Evolutionary conservation across 768 basidiomycete genomes (phyloP).

Genomic region (Hygrocybe coccinea): DNA sequence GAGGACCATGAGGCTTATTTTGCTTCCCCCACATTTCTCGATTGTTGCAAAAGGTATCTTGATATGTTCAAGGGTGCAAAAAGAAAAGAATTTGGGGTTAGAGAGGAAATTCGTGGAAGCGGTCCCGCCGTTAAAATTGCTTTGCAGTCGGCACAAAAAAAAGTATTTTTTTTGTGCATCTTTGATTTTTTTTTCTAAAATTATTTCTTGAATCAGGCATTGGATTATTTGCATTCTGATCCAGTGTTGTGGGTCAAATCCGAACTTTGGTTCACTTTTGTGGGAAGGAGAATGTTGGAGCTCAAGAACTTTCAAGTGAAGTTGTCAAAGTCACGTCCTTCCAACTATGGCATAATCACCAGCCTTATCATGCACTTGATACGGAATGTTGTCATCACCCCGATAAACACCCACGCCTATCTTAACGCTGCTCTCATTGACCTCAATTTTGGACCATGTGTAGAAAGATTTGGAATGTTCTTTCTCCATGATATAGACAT

Average conservation of each 20-base stretch:
- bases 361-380: not conserved
- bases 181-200: too few species aligned
- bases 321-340: too few species aligned
- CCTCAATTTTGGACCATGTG: not conserved
- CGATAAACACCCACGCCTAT: not conserved
- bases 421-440: not conserved
- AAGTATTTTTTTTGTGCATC: too few species aligned
- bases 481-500: too few species aligned
- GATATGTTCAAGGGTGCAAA: not conserved
- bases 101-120: not conserved
- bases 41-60: not conserved
- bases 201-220: too few species aligned
- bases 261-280: not conserved
- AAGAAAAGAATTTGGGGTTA: not conserved
- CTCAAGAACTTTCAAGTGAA: too few species aligned
- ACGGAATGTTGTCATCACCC: not conserved
- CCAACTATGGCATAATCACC: too few species aligned
- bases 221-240: not conserved
- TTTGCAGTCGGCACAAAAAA: too few species aligned
- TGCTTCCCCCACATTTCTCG: not conserved
- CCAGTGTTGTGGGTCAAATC: not conserved
- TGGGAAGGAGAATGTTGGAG: not conserved
- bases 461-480: not conserved
- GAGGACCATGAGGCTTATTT: too few species aligned
- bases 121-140: too few species aligned